Base-by-base conservation (phyloP, 495 filamentous ascomycete species). In the Pseudomonodictys pantanalensis region DNA sequence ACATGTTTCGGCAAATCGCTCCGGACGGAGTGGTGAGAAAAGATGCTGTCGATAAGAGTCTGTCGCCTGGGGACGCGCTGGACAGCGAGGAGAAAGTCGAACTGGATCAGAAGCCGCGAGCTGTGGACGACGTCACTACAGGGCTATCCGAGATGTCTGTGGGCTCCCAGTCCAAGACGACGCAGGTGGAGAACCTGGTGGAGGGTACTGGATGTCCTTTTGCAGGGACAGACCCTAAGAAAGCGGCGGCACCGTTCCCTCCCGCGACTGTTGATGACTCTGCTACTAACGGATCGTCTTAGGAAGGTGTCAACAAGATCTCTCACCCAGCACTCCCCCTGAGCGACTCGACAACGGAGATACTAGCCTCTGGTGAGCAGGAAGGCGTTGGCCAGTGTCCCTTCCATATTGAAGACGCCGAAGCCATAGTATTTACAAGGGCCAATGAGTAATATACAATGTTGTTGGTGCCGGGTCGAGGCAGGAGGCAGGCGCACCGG, bases 1-100 rank as follows among this genome's bases (percentile, higher is more conserved):
- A 81, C 33, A 86, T 86, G 83, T 86, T 87, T 63, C 73, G 82
- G 18, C 84, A 85, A 73, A 84, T 86, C 62, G 78, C 75, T 2
- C 71, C 71, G 2, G 62, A 69, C 30, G 78, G 79, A 35, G 68
- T 76, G 17, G 71, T 76, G 33, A 73, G 73, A 63, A 75, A 72
- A 66, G 63, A 71, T 30, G 41, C 58, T 29, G 62, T 73, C 8
- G 52, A 61, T 23, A 63, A 67, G 56, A 47, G 11, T n/a, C 30
- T 64, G 2, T 26, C 46, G 11, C 52, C 60, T 2, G 39, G 15
- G 28, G 52, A 57, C 5, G 60, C 60, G 15, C 8, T 63, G 12
- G 60, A 63, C 35, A 51, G 45, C 28, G 58, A 61, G 6, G 2
- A 9, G 8, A 55, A 47, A n/a, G 50, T 42, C 4, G 58, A 54